phyloP scores from a whole-genome alignment of 2,329 filamentous ascomycete species.

The Trichoderma koningii region DNA sequence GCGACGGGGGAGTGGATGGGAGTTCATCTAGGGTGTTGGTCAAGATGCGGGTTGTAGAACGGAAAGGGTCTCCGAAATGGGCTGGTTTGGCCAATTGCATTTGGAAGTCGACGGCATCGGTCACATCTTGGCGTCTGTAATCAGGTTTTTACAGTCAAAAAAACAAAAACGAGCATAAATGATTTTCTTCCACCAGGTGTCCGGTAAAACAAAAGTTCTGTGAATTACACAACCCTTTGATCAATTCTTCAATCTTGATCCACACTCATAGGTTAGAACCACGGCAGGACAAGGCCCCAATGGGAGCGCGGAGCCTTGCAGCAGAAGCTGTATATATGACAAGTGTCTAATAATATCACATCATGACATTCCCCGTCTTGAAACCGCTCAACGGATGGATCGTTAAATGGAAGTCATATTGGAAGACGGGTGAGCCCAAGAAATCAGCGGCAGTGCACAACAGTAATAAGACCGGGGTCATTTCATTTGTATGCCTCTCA shows the following conservation, averaged over 20 bases:
- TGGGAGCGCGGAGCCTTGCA: background rate
- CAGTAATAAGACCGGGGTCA: background rate
- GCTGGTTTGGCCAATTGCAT: slow-evolving; percentile 66
- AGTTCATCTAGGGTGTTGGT: slow-evolving; percentile 26
- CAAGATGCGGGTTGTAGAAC: slow-evolving; percentile 47
- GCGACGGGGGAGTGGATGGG: slow-evolving; percentile 31
- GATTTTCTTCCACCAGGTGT: slow-evolving; percentile 36
- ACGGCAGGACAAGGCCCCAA: background rate
- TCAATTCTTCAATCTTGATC: background rate
- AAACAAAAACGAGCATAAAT: slow-evolving; percentile 50
- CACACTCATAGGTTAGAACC: background rate
- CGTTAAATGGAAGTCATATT: too few species aligned
- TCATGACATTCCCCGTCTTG: background rate
- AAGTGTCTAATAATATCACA: background rate
- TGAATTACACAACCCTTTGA: slow-evolving; percentile 32
- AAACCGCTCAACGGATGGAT: too few species aligned
- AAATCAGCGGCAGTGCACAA: background rate
- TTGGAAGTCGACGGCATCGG: slow-evolving; percentile 66
- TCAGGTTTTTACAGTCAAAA: slow-evolving; percentile 64
- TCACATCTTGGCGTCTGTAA: slow-evolving; percentile 68
- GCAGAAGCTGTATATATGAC: too few species aligned
- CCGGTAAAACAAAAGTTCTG: slow-evolving; percentile 35
- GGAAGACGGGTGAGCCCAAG: too few species aligned
- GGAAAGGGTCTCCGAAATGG: slow-evolving; percentile 51
- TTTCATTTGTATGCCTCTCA: background rate